phyloP scores from a whole-genome alignment of 192 early-diverging fungal species.

The Coemansia umbellata region DNA sequence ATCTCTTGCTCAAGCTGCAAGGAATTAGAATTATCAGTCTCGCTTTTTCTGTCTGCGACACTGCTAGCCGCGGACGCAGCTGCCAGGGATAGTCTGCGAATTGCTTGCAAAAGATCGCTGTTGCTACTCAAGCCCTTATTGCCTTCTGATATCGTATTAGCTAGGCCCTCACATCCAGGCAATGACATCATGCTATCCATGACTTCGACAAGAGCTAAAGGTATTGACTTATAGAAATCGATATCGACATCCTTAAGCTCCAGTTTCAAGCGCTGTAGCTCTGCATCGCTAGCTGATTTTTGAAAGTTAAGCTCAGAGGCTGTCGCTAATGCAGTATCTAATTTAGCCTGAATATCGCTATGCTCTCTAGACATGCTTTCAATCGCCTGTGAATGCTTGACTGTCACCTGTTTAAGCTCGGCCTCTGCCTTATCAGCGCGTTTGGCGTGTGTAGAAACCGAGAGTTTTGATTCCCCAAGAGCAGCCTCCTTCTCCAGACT shows the following conservation, averaged over 20 bases:
- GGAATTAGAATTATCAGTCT: neutral
- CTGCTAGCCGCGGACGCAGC: neutral
- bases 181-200: neutral
- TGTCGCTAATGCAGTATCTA: neutral
- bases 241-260: neutral
- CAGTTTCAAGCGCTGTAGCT: neutral
- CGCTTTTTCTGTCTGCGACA: neutral
- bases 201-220: constrained; percentile 1
- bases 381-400: neutral
- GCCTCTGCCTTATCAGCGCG: constrained; percentile 7
- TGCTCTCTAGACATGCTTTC: constrained; percentile 7
- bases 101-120: neutral
- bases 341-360: neutral
- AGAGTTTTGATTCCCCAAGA: constrained; percentile 10
- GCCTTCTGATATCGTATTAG: neutral
- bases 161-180: constrained; percentile 8
- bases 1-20: constrained; percentile 11
- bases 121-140: neutral
- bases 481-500: constrained; percentile 31
- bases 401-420: constrained; percentile 5
- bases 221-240: neutral
- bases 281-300: neutral
- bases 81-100: neutral
- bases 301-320: constrained; percentile 8
- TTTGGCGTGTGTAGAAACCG: constrained; percentile 3